phyloP scores from a whole-genome alignment of 345 rosid species.

The Adansonia digitata region DNA sequence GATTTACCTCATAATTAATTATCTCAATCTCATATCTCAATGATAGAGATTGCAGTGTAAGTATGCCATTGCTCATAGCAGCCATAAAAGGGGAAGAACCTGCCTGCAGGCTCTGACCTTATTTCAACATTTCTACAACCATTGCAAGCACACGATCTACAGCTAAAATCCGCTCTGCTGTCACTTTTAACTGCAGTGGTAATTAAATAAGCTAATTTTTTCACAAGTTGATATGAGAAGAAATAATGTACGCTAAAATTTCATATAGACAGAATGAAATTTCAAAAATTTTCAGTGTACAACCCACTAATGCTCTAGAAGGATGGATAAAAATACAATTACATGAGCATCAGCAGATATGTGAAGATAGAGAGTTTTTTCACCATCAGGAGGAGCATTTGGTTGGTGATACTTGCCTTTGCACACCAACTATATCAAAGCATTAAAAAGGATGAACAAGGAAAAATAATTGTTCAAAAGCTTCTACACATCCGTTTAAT shows the following conservation, averaged over 20 bases:
- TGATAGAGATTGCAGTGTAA: slow-evolving; percentile 12
- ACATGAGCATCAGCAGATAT: slow-evolving; percentile 83
- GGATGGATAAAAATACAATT: slow-evolving; percentile 29
- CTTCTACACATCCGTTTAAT: slow-evolving; percentile 1
- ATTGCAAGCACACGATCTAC: slow-evolving; percentile 85
- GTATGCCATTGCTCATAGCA: slow-evolving; percentile 32
- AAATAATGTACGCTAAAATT: neutral
- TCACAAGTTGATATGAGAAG: neutral
- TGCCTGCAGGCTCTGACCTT: slow-evolving; percentile 38
- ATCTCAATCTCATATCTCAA: slow-evolving; percentile 8
- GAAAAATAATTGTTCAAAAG: neutral
- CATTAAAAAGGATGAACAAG: slow-evolving; percentile 11
- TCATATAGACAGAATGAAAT: neutral
- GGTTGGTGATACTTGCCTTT: slow-evolving; percentile 89
- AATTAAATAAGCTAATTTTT: slow-evolving; percentile 10
- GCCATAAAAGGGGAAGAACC: slow-evolving; percentile 24
- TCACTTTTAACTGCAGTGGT: slow-evolving; percentile 71
- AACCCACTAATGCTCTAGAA: neutral
- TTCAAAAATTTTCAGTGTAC: neutral
- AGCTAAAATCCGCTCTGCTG: slow-evolving; percentile 78
- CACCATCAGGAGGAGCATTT: slow-evolving; percentile 67
- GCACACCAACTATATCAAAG: slow-evolving; percentile 18
- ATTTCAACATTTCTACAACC: slow-evolving; percentile 89
- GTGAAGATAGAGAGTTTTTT: slow-evolving; percentile 87
- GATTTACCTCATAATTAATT: neutral